Base-by-base conservation (phyloP, 305 asterid genomes). In the Ajuga reptans region DNA sequence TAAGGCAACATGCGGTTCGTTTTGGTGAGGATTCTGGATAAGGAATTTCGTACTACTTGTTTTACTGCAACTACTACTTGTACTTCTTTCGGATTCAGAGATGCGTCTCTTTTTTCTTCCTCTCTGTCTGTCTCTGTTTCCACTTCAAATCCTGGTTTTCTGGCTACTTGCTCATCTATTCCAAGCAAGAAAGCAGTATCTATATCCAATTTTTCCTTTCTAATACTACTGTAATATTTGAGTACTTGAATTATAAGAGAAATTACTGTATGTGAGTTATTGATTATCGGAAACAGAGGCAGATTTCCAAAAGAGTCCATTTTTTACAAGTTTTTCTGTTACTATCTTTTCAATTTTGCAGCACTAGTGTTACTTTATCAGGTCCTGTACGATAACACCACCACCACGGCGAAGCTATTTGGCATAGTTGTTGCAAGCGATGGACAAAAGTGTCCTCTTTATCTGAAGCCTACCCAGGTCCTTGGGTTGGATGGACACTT, bases 11-110 rank as follows among this genome's bases (percentile, higher is more conserved):
- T 37, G 87, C 84, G 77, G 84, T 83, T 87, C 86, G 83, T 77
- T 82, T 81, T 75, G 95, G 96, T 84, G 86, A 87, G 91, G 89
- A 83, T 82, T 82, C 88, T 85, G 79, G 82, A 80, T 86, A 80
- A 71, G 84, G 83, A 86, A 83, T 75, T 82, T 77, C 63, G 73
- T 72, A 55, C 81, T 65, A 46, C 68, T 68, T 45, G 72, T 78
- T 71, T 71, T 69, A 66, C 71, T 77, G 39, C 67, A 70, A 31
- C 68, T 64, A 63, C 65, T 75, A 50, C 64, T 70, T 49, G 75
- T 75, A 62, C 69, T 70, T 74, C 58, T 74, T 69, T 78, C 56
- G 72, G 77, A 72, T 72, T 68, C 80, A 42, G 79, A 79, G 81
- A 74, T 65, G 81, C 73, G 76, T 66, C 66, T 79, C 73, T 29